These are phyloP conservation scores for Trichoderma simmonsii DNA, from an alignment of 2,329 filamentous ascomycete genomes.

Conservation along the genomic window DNA sequence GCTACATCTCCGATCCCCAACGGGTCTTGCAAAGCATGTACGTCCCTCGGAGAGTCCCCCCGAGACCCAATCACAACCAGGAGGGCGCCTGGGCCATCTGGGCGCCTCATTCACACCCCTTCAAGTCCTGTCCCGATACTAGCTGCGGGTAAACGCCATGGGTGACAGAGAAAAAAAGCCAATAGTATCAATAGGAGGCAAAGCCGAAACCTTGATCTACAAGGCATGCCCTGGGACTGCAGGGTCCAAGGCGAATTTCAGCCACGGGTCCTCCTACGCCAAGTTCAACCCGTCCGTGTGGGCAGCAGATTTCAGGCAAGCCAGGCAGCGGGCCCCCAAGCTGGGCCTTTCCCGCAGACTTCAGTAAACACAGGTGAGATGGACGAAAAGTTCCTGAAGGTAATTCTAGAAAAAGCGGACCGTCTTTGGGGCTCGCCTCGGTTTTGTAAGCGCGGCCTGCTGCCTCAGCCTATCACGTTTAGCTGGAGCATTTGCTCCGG, in stretches of 20 bases:
- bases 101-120: not conserved
- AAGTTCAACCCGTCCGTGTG: not conserved
- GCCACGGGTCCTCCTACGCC: not conserved
- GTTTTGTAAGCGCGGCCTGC: slow-evolving; percentile 32
- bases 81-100: not conserved
- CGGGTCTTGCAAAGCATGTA: not conserved
- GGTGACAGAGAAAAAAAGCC: not conserved
- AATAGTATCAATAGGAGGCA: not conserved
- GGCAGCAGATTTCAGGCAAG: not conserved
- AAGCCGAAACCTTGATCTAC: not conserved
- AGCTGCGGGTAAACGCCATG: not conserved
- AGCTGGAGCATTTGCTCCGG: slow-evolving; percentile 37
- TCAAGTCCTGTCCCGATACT: not conserved
- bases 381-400: slow-evolving; percentile 17
- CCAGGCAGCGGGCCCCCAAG: not conserved
- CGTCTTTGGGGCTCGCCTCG: slow-evolving; percentile 20
- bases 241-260: slow-evolving; percentile 7
- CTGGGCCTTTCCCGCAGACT: not conserved
- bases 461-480: slow-evolving; percentile 30
- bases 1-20: not conserved
- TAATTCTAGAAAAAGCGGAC: slow-evolving; percentile 24
- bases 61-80: not conserved
- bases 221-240: not conserved
- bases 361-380: slow-evolving; percentile 1
- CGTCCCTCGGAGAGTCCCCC: not conserved